Conservation (phyloP, 805 yeast species). For the Kluyveromyces wickerhamii region DNA sequence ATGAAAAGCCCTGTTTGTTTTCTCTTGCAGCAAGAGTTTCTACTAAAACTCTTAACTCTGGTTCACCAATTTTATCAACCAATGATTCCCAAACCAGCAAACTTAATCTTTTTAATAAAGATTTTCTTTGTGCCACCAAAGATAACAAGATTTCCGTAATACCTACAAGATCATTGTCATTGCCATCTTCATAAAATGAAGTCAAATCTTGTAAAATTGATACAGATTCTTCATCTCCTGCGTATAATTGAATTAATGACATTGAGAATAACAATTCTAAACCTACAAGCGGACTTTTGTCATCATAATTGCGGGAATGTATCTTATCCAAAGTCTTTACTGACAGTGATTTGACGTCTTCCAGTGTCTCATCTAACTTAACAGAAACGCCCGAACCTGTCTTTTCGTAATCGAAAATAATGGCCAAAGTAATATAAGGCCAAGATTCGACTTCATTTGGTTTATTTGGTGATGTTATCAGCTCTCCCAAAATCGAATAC, state of each 20-base stretch:
- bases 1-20: conserved; percentile 71
- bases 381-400: conserved; percentile 22
- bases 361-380: conserved; percentile 53
- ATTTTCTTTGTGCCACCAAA: conserved; percentile 48
- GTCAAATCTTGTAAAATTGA: conserved; percentile 66
- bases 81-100: conserved; percentile 51
- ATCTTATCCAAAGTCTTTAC: conserved; percentile 41
- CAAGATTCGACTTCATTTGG: conserved; percentile 32
- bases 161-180: conserved; percentile 38
- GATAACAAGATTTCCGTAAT: conserved; percentile 53
- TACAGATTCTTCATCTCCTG: conserved; percentile 71
- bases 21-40: conserved; percentile 61
- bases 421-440: conserved; percentile 47
- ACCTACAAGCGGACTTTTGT: conserved; percentile 40
- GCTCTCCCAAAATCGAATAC: conserved; percentile 56
- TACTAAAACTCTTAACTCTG: conserved; percentile 41
- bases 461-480: conserved; percentile 36
- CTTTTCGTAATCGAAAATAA: conserved; percentile 26
- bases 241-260: conserved; percentile 66
- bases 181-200: conserved; percentile 42
- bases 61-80: conserved; percentile 35
- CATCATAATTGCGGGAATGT: conserved; percentile 11
- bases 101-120: conserved; percentile 50
- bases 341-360: conserved; percentile 40
- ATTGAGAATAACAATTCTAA: conserved; percentile 74